These are phyloP conservation scores for Eucalyptus erythrocorys DNA, from an alignment of 345 rosid genomes.

Conservation along the genomic window DNA sequence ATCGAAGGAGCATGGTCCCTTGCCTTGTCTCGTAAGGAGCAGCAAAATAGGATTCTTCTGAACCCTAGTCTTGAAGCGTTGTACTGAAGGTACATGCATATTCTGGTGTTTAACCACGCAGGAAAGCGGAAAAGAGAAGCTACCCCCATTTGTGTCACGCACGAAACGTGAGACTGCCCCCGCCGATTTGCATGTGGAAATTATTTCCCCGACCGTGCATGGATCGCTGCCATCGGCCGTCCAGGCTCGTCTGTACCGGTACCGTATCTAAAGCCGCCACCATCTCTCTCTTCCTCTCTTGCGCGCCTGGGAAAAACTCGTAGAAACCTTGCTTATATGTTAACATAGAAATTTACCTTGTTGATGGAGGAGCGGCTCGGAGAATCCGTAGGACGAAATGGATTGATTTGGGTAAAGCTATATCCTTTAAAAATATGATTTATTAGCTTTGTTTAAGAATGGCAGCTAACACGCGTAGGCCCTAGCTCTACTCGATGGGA, in stretches of 20 bases:
- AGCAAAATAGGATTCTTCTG: not conserved
- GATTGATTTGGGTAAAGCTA: not conserved
- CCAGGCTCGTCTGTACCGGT: not conserved
- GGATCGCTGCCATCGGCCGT: not conserved
- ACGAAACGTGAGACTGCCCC: not conserved
- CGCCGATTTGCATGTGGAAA: not conserved
- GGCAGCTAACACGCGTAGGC: not conserved
- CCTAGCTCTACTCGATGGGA: not conserved
- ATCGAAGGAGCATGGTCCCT: not conserved
- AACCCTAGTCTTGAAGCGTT: not conserved
- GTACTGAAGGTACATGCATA: not conserved
- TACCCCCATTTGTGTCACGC: not conserved
- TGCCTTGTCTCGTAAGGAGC: not conserved
- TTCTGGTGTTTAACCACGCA: not conserved
- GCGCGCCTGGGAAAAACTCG: not conserved
- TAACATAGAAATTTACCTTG: not conserved
- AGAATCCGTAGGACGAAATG: not conserved
- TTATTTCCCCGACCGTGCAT: not conserved
- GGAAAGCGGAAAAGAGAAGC: not conserved
- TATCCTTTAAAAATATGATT: not conserved
- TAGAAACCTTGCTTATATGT: not conserved
- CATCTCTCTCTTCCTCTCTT: not conserved
- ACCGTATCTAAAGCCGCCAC: not conserved
- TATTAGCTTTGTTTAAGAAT: not conserved
- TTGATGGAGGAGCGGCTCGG: not conserved